These are phyloP conservation scores for Exophiala dermatitidis DNA, from an alignment of 2,329 filamentous ascomycete genomes.

Conservation along the genomic window DNA sequence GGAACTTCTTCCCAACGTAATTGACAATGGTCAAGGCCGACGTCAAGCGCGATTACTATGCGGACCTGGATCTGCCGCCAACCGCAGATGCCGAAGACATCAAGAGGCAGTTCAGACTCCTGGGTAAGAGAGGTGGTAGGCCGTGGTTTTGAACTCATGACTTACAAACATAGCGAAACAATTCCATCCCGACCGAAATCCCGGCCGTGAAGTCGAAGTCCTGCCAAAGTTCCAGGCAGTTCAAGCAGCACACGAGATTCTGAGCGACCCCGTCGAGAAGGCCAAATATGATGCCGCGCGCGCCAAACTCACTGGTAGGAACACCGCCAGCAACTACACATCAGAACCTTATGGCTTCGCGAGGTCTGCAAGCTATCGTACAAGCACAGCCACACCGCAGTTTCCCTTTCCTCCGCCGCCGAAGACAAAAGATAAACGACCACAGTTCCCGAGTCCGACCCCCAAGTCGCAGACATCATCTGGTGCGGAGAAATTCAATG, in stretches of 20 bases:
- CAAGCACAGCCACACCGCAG: constrained; percentile 12
- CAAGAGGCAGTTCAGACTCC: constrained; percentile 78
- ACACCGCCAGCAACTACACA: constrained; percentile 11
- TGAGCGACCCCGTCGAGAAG: constrained; percentile 53
- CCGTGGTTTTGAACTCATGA: constrained; percentile 9
- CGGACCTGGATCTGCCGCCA: constrained; percentile 65
- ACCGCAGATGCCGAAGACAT: constrained; percentile 66
- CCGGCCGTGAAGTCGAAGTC: constrained; percentile 70
- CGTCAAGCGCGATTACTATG: constrained; percentile 71
- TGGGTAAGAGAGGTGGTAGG: constrained; percentile 49
- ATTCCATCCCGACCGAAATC: constrained; percentile 85
- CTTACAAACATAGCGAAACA: constrained; percentile 56
- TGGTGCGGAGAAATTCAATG: constrained; percentile 25
- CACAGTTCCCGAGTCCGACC: constrained; percentile 9
- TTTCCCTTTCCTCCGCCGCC: constrained; percentile 22
- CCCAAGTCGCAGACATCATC: constrained; percentile 18
- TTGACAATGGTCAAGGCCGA: constrained; percentile 59
- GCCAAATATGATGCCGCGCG: constrained; percentile 57
- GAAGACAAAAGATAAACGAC: constrained; percentile 11
- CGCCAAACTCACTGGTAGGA: constrained; percentile 24
- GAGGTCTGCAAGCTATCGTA: constrained; percentile 13
- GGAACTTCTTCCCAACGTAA: background rate
- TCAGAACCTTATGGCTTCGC: constrained; percentile 18
- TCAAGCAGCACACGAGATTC: constrained; percentile 74
- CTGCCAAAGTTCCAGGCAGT: constrained; percentile 80